phyloP scores from a whole-genome alignment of 805 yeast genomes.

The Ascoidea rubescens region DNA sequence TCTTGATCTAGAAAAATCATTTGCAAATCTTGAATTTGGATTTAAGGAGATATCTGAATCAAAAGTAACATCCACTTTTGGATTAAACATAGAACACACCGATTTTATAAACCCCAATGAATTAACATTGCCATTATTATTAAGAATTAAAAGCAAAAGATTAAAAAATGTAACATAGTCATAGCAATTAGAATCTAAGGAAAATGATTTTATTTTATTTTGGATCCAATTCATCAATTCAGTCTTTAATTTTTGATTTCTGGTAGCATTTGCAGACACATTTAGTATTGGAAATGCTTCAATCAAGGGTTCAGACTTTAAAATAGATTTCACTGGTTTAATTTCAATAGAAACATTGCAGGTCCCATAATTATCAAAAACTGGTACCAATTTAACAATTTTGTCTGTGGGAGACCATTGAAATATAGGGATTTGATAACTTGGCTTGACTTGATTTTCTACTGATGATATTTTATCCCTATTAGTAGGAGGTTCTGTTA shows the following conservation, averaged over 20 bases:
- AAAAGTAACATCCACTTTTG: background rate
- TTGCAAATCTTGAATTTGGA: background rate
- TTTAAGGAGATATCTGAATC: background rate
- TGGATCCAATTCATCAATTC: background rate
- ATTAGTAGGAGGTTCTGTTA: too few species aligned
- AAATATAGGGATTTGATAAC: background rate
- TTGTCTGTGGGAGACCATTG: background rate
- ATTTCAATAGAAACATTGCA: background rate
- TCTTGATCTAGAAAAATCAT: background rate
- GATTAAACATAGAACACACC: background rate
- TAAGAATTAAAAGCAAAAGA: too few species aligned
- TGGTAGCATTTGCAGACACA: background rate
- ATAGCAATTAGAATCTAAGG: background rate
- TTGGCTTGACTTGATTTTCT: background rate
- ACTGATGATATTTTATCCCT: too few species aligned
- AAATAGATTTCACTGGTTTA: background rate
- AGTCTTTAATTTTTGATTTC: background rate
- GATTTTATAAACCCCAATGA: background rate
- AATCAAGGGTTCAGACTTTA: background rate
- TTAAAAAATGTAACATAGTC: background rate
- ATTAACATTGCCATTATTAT: background rate
- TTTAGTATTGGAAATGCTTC: background rate
- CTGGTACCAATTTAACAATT: background rate
- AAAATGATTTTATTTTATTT: too few species aligned
- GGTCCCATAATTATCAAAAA: background rate